phyloP scores from a whole-genome alignment of 306 rosid species.

The Albizia julibrissin region DNA sequence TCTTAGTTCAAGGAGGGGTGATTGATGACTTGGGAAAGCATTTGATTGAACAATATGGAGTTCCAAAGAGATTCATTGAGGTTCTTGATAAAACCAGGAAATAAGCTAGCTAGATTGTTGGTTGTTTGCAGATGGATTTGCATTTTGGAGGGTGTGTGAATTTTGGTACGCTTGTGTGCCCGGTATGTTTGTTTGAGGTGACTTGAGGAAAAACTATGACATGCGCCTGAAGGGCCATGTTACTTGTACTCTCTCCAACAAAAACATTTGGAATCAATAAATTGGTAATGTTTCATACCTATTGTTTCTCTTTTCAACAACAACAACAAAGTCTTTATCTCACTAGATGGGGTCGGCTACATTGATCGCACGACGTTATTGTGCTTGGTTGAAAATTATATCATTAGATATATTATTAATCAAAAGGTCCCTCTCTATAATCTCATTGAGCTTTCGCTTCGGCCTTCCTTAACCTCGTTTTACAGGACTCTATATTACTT shows the following conservation, averaged over 20 bases:
- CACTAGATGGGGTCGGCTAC: too few species aligned
- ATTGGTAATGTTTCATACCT: neutral
- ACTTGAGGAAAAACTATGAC: neutral
- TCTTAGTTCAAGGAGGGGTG: conserved; percentile 93
- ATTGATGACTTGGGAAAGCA: conserved; percentile 82
- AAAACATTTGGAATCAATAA: neutral
- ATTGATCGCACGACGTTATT: too few species aligned
- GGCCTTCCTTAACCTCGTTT: too few species aligned
- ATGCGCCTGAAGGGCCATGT: neutral
- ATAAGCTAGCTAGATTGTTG: conserved; percentile 32
- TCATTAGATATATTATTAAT: too few species aligned
- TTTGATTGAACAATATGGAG: conserved; percentile 85
- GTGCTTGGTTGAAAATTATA: too few species aligned
- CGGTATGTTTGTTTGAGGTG: conserved; percentile 10
- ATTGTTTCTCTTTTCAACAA: too few species aligned
- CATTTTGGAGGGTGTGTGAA: conserved; percentile 16
- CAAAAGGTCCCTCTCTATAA: too few species aligned
- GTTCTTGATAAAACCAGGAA: conserved; percentile 86
- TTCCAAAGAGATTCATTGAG: conserved; percentile 87
- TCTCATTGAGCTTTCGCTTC: too few species aligned
- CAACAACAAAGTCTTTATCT: too few species aligned
- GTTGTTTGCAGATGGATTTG: conserved; percentile 19
- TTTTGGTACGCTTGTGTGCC: conserved; percentile 16
- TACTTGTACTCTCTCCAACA: neutral
- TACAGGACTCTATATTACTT: too few species aligned